Conservation (phyloP, 441 rosid genomes). For the Eutrema salsugineum region DNA sequence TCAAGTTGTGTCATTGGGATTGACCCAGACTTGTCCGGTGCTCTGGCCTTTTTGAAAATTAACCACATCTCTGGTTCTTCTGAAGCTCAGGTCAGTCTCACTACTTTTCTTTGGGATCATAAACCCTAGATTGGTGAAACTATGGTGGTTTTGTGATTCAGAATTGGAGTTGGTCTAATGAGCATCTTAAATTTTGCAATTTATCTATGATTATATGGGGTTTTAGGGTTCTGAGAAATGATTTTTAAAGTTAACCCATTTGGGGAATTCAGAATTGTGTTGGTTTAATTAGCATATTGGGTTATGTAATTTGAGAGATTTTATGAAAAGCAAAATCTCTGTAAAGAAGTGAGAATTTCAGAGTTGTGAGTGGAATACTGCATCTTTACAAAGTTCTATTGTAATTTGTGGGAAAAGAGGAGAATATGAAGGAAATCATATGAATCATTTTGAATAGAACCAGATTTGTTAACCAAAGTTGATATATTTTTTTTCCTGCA, state of each 20-base stretch:
- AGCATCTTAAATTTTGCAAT: neutral
- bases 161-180: neutral
- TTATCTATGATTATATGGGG: neutral
- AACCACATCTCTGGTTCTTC: slow-evolving; percentile 40
- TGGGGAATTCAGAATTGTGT: neutral
- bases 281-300: neutral
- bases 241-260: neutral
- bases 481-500: neutral
- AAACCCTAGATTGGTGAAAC: neutral
- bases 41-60: slow-evolving; percentile 59
- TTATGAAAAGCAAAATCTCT: too few species aligned
- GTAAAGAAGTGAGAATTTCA: too few species aligned
- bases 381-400: neutral
- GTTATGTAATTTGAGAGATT: too few species aligned
- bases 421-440: neutral
- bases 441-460: neutral
- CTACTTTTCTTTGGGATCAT: neutral
- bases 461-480: neutral
- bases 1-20: slow-evolving; percentile 60
- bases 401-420: neutral
- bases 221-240: neutral
- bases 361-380: too few species aligned
- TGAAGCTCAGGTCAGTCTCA: slow-evolving; percentile 48
- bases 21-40: slow-evolving; percentile 86
- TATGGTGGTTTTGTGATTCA: neutral